Conservation (phyloP, 164 flowering plant genomes). For the Berberis thunbergii region DNA sequence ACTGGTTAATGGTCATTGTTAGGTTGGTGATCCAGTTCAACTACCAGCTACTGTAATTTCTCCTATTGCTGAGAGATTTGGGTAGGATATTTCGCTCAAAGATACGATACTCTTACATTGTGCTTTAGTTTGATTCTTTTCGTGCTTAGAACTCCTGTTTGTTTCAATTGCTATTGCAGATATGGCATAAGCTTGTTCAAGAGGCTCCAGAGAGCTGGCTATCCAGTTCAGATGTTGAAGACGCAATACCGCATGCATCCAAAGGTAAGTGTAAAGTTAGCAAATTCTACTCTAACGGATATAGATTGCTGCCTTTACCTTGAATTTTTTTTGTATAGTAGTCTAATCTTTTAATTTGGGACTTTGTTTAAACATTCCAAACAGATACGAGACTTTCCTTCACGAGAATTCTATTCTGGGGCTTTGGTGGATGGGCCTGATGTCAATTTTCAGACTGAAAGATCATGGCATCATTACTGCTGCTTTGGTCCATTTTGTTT, state of each 20-base stretch:
- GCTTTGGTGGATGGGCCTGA: conserved; percentile 1
- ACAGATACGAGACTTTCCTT: conserved; percentile 90
- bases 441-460: not conserved
- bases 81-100: conserved; percentile 31
- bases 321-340: not conserved
- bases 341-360: not conserved
- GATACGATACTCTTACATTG: not conserved
- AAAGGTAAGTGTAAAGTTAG: conserved; percentile 35
- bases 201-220: conserved; percentile 85
- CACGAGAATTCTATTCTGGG: conserved; percentile 73
- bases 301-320: not conserved
- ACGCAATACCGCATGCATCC: conserved; percentile 99
- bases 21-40: conserved; percentile 98
- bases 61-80: conserved; percentile 54
- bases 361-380: not conserved
- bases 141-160: no score
- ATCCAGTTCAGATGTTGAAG: conserved; percentile 90
- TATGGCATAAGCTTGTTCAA: conserved; percentile 87
- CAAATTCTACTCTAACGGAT: not conserved
- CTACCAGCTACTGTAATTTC: conserved; percentile 96
- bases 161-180: conserved; percentile 20
- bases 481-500: conserved; percentile 1
- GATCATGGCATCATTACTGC: not conserved
- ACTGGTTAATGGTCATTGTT: not conserved
- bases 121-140: not conserved